Conservation (phyloP, 2,329 filamentous ascomycete genomes). For the Fusarium redolens region DNA sequence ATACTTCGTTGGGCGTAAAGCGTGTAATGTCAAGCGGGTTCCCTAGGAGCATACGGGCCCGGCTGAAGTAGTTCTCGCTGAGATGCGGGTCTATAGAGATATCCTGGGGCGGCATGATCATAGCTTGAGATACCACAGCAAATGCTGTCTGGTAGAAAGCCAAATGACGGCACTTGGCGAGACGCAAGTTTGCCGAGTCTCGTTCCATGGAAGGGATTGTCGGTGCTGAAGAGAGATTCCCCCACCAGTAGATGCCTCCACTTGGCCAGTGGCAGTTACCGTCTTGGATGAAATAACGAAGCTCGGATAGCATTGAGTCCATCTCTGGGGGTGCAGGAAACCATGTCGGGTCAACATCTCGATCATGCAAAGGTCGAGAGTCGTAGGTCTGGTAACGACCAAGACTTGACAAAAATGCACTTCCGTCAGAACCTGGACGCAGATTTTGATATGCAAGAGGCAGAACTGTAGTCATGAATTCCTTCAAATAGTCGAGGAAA, state of each 20-base stretch:
- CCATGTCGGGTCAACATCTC: constrained; percentile 53
- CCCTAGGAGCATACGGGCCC: constrained; percentile 57
- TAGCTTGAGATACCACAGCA: constrained; percentile 53
- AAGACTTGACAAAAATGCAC: constrained; percentile 54
- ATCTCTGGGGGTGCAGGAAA: constrained; percentile 54
- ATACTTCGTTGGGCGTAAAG: constrained; percentile 57
- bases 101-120: constrained; percentile 27
- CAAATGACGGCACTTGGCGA: constrained; percentile 51
- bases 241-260: constrained; percentile 63
- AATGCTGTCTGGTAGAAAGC: constrained; percentile 60
- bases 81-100: constrained; percentile 45
- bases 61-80: constrained; percentile 59
- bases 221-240: constrained; percentile 52
- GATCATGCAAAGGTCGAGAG: constrained; percentile 54
- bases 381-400: constrained; percentile 62
- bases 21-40: constrained; percentile 59
- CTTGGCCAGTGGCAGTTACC: constrained; percentile 54
- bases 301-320: constrained; percentile 52
- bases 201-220: constrained; percentile 37
- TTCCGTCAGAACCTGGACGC: constrained; percentile 38
- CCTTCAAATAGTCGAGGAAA: constrained; percentile 62
- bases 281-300: constrained; percentile 60
- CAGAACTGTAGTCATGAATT: constrained; percentile 56
- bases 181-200: constrained; percentile 31
- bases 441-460: constrained; percentile 48